phyloP scores from a whole-genome alignment of 805 yeast genomes.

The Saccharomycopsis babjevae region DNA sequence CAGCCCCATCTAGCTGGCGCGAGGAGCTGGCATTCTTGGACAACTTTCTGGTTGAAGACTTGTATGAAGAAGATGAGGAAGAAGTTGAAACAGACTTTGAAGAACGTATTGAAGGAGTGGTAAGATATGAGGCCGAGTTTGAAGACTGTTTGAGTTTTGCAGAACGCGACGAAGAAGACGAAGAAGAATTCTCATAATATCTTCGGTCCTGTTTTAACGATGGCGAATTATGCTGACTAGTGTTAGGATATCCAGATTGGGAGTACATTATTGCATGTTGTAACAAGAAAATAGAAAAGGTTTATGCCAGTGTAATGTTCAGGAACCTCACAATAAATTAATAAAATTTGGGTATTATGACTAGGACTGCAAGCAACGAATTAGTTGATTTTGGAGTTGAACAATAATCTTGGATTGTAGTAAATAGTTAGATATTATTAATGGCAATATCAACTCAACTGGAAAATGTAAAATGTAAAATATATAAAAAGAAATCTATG shows the following conservation, averaged over 20 bases:
- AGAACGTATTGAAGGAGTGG: not conserved
- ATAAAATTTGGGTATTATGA: too few species aligned
- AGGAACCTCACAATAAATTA: too few species aligned
- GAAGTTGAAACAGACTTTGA: not conserved
- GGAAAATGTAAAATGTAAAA: not conserved
- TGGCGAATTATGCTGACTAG: not conserved
- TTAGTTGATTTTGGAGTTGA: not conserved
- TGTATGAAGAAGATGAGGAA: not conserved
- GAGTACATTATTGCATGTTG: conserved; percentile 1
- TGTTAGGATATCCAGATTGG: not conserved
- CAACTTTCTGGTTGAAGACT: not conserved
- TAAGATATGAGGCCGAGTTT: not conserved
- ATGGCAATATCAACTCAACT: not conserved
- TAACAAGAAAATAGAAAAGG: not conserved
- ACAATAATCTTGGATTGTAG: too few species aligned
- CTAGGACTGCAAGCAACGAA: too few species aligned
- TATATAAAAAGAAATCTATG: not conserved
- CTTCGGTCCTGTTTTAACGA: not conserved
- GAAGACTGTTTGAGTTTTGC: not conserved
- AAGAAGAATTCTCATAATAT: not conserved
- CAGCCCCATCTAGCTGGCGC: not conserved
- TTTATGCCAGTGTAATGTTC: too few species aligned
- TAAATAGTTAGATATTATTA: not conserved
- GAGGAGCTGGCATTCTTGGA: not conserved
- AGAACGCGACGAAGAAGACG: not conserved